A percentile compares a stretch with the other conserved stretches of the same genome.
These are phyloP conservation scores for Crithidia expoeki DNA, from an alignment of 208 protist species.

Conservation along the genomic window DNA sequence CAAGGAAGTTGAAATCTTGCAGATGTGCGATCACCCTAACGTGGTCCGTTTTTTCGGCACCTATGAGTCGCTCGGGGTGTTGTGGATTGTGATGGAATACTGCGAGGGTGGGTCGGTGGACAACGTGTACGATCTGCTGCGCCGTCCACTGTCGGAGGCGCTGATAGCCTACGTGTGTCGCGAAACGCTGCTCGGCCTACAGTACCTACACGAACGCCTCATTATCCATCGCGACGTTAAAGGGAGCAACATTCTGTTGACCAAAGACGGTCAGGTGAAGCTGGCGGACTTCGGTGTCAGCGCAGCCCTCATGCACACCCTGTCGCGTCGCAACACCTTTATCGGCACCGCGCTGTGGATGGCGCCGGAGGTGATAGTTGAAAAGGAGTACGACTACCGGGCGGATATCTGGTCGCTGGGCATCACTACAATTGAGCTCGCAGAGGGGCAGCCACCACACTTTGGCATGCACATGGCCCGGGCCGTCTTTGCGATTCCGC, in stretches of 20 bases:
- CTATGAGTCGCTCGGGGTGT: conserved; percentile 78
- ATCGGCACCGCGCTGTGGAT: conserved; percentile 94
- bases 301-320: conserved; percentile 77
- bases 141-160: conserved; percentile 71
- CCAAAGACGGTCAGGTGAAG: conserved; percentile 89
- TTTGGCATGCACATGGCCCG: conserved; percentile 86
- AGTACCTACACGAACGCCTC: conserved; percentile 88
- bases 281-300: conserved; percentile 93
- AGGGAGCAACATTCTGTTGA: conserved; percentile 93
- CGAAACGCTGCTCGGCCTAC: conserved; percentile 81
- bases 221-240: conserved; percentile 96
- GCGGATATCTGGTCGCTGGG: conserved; percentile 97
- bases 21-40: conserved; percentile 84
- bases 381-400: conserved; percentile 90
- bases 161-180: conserved; percentile 90
- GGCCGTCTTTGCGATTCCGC: conserved; percentile 75
- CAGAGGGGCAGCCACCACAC: conserved; percentile 93
- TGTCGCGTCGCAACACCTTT: conserved; percentile 91
- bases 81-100: conserved; percentile 95
- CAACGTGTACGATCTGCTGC: conserved; percentile 83
- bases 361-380: conserved; percentile 91
- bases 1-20: conserved; percentile 88
- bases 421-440: conserved; percentile 97
- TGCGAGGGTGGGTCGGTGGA: conserved; percentile 93
- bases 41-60: conserved; percentile 90